A percentile compares a stretch with the other conserved stretches of the same genome.
Evolutionary conservation across 1,284 basidiomycete genomes (phyloP).

Genomic region (Phellopilus nigrolimitatus): DNA sequence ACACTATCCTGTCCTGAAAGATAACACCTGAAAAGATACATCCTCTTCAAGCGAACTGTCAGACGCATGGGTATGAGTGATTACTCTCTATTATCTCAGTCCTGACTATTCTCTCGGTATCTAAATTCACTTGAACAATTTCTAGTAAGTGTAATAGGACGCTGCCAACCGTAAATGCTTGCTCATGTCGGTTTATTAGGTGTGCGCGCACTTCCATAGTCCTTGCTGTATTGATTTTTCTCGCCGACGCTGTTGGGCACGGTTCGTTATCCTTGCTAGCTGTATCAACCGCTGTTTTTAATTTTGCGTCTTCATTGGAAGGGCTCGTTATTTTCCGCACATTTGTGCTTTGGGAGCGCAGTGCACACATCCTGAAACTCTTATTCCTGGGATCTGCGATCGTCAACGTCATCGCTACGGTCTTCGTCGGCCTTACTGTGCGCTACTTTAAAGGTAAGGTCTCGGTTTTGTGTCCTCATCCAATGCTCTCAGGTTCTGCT

Average conservation of each 20-base stretch:
- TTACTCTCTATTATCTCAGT: too few relatives aligned
- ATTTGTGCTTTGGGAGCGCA: constrained; percentile 5
- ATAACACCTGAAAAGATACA: too few relatives aligned
- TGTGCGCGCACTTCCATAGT: too few relatives aligned
- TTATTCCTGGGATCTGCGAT: neutral
- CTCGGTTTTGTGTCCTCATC: neutral
- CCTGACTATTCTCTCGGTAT: too few relatives aligned
- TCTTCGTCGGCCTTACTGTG: neutral
- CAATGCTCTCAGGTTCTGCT: too few relatives aligned
- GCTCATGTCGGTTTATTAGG: too few relatives aligned
- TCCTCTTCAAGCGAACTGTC: too few relatives aligned
- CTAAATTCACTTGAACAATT: too few relatives aligned
- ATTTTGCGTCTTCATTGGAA: neutral
- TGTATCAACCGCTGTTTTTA: neutral
- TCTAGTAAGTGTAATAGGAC: too few relatives aligned
- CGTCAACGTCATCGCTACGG: neutral
- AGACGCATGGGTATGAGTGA: too few relatives aligned
- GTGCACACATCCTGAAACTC: neutral
- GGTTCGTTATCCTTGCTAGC: neutral
- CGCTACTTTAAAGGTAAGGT: neutral
- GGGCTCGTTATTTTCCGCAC: constrained; percentile 1
- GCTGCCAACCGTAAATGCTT: too few relatives aligned
- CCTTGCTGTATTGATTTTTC: too few relatives aligned
- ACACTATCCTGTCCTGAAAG: neutral
- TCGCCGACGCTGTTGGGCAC: constrained; percentile 2